These are phyloP conservation scores for Salix arbutifolia DNA, from an alignment of 345 rosid species.

Conservation along the genomic window DNA sequence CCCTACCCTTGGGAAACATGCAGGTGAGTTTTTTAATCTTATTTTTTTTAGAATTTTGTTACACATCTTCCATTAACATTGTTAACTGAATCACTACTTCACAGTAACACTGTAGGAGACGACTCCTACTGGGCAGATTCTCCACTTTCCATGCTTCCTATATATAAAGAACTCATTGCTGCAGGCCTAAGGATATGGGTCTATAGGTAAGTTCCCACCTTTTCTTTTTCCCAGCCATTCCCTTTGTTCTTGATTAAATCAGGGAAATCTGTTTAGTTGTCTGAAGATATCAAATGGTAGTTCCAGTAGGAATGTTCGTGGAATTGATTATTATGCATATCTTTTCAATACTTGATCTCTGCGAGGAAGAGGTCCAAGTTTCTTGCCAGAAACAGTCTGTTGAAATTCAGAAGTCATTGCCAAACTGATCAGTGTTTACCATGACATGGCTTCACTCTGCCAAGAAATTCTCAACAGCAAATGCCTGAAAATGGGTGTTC, in stretches of 20 bases:
- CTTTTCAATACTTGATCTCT: neutral
- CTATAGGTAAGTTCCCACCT: constrained; percentile 47
- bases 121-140: constrained; percentile 65
- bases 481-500: neutral
- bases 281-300: neutral
- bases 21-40: constrained; percentile 44
- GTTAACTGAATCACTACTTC: neutral
- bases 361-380: neutral
- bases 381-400: neutral
- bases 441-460: too few species aligned
- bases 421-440: neutral
- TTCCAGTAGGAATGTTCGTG: neutral
- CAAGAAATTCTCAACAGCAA: too few species aligned
- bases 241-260: neutral
- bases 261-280: neutral
- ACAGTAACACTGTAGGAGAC: constrained; percentile 60
- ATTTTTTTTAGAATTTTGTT: neutral
- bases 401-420: neutral
- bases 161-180: constrained; percentile 77
- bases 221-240: neutral
- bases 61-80: neutral
- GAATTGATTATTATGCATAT: neutral
- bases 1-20: constrained; percentile 75
- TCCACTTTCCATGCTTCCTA: constrained; percentile 91
- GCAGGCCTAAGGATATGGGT: constrained; percentile 86